These are phyloP conservation scores for Colletotrichum shisoi DNA, from an alignment of 2,329 filamentous ascomycete genomes.

Conservation along the genomic window DNA sequence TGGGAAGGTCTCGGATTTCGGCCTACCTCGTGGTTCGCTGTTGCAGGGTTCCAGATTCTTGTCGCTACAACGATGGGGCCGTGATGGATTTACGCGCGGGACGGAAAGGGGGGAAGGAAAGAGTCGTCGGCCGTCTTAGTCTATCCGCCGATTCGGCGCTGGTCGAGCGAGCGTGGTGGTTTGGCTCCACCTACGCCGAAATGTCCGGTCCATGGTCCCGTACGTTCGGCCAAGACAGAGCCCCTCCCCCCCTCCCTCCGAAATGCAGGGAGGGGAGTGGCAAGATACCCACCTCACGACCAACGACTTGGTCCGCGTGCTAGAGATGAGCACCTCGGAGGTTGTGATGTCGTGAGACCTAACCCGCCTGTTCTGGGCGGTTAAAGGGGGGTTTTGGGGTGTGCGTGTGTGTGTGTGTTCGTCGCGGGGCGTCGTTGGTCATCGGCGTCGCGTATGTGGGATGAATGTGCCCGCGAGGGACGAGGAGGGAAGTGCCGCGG, in stretches of 20 bases:
- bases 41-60: neutral
- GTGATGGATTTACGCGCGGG: accelerated
- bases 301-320: neutral
- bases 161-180: neutral
- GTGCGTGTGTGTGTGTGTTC: too few species aligned
- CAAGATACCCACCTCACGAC: neutral
- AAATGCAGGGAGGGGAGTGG: neutral
- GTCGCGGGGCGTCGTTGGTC: too few species aligned
- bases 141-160: conserved; percentile 11
- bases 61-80: neutral
- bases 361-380: too few species aligned
- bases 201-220: neutral
- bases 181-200: neutral
- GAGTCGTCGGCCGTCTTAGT: neutral
- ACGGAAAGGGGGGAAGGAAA: neutral
- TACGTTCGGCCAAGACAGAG: neutral
- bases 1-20: neutral
- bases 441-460: too few species aligned
- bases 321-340: neutral
- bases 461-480: too few species aligned
- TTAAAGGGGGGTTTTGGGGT: neutral
- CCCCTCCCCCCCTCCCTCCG: too few species aligned
- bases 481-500: too few species aligned
- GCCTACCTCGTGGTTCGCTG: too few species aligned
- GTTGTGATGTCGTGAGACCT: neutral